Base-by-base conservation (phyloP, 1,284 basidiomycete genomes). In the Tremellales sp. region DNA sequence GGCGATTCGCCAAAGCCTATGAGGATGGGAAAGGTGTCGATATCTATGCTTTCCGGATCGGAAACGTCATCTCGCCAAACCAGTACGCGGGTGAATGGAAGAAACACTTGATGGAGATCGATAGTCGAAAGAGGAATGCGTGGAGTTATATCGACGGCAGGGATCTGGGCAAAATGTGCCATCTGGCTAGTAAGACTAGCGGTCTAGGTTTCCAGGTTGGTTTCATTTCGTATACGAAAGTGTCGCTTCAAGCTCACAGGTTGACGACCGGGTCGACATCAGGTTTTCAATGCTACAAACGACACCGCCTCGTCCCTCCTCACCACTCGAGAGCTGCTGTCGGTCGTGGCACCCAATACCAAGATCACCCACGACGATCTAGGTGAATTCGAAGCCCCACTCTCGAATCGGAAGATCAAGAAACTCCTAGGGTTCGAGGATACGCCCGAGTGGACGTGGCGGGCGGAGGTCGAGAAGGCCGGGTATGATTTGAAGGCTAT, bases 121-220 rank as follows among this genome's bases (percentile, higher is more conserved):
- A 55, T 2, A 46, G 45, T 22, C 44, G 65, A 37, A 67, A 64
- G 51, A 45, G 65, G 31, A 65, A 65, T 36, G 65, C 65, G 5
- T 67, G 63, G 61, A 63, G 60, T 38, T 67, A 67, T 37, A 64
- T 67, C 40, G 65, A 67, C 48, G 65, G 63, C 12, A 53, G 65
- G 38, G 65, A 67, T 51, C 43, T 67, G 19, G 65, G 65, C 1
- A 54, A 67, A 48, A 50, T 67, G 41, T 65, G 62, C 49, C 51
- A 67, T 47, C 50, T 55, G 18, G 61, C 61, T 12, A 41, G 60
- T 24, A 60, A 56, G 44, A 55, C 40, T 24, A 44, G 43, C 21
- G 65, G 61, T 10, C 45, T 67, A 3, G 65, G 63, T 3, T 67
- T 60, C 50, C 65, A 67, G 50, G 62, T 66, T 24, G n/a, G 39